Conservation (phyloP, 176 grass and related monocot species). For the Alopecurus myosuroides region DNA sequence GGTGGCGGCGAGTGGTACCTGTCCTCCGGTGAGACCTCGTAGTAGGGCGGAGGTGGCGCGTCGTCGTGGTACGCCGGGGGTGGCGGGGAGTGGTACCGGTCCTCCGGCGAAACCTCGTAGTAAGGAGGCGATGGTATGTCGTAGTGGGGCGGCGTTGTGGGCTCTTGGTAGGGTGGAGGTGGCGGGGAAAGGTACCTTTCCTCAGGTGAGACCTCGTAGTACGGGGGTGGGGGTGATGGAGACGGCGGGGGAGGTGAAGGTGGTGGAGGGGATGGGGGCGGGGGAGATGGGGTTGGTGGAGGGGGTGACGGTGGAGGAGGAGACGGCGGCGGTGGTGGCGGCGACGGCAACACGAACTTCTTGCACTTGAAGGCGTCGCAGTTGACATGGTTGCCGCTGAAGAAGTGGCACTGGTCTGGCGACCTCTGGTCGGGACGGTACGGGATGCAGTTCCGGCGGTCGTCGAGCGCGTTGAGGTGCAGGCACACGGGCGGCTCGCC, state of each 20-base stretch:
- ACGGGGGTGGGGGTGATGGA: not conserved
- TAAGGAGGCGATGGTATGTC: conserved; percentile 27
- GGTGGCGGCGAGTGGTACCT: conserved; percentile 30
- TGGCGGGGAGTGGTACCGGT: conserved; percentile 34
- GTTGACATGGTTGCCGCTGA: conserved; percentile 42
- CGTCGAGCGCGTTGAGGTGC: conserved; percentile 28
- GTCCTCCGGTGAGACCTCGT: conserved; percentile 29
- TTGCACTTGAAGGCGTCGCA: conserved; percentile 70
- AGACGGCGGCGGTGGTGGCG: not conserved
- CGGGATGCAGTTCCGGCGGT: conserved; percentile 63
- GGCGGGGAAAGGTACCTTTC: conserved; percentile 34
- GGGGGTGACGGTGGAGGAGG: not conserved
- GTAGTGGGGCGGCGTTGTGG: conserved; percentile 30
- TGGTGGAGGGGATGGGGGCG: not conserved
- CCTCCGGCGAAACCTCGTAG: conserved; percentile 36
- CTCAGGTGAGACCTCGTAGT: conserved; percentile 33
- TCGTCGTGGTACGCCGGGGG: conserved; percentile 1
- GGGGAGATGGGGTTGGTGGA: not conserved
- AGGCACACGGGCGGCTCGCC: conserved; percentile 59
- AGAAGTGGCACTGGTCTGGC: conserved; percentile 53
- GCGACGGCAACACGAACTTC: conserved; percentile 54
- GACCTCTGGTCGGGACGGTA: conserved; percentile 54
- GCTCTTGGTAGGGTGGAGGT: conserved; percentile 3
- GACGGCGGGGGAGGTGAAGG: conserved; percentile 23
- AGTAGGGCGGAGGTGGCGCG: not conserved